phyloP scores from a whole-genome alignment of 1,284 basidiomycete genomes.

The Exobasidium rhododendri region DNA sequence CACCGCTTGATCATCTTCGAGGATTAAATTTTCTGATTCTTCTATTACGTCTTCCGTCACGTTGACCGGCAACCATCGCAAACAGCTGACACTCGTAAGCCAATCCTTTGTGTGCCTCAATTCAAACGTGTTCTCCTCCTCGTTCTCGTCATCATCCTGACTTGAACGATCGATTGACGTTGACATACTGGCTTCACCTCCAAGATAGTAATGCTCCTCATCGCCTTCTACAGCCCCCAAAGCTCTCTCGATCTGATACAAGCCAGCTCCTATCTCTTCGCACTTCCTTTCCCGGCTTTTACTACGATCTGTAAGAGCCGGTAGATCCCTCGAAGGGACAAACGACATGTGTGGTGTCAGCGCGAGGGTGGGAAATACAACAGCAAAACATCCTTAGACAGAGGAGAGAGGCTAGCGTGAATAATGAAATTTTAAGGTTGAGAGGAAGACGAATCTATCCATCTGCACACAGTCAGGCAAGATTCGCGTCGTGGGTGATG shows the following conservation, averaged over 20 bases:
- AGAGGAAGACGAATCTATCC: no score
- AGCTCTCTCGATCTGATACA: background rate
- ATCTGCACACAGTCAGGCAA: no score
- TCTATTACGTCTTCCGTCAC: conserved; percentile 8
- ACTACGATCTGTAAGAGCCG: background rate
- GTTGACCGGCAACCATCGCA: conserved; percentile 5
- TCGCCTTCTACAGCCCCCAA: background rate
- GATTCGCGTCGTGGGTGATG: no score
- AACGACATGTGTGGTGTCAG: no score
- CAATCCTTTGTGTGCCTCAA: background rate
- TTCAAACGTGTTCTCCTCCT: background rate
- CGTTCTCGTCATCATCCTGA: background rate
- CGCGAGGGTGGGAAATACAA: no score
- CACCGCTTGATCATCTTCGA: conserved; percentile 12
- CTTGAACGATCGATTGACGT: background rate
- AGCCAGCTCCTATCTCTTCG: background rate
- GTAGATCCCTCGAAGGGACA: conserved; percentile 2
- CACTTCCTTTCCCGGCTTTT: background rate
- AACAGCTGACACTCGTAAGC: conserved; percentile 1
- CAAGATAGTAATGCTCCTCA: conserved; percentile 2
- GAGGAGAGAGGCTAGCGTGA: no score
- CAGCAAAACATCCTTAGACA: no score
- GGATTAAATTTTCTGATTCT: conserved; percentile 12
- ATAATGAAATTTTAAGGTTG: no score
- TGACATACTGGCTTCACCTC: background rate